Evolutionary conservation across 1,139 yeast species (phyloP).

Genomic region (Hyphopichia wangnamkhiaoensis): DNA sequence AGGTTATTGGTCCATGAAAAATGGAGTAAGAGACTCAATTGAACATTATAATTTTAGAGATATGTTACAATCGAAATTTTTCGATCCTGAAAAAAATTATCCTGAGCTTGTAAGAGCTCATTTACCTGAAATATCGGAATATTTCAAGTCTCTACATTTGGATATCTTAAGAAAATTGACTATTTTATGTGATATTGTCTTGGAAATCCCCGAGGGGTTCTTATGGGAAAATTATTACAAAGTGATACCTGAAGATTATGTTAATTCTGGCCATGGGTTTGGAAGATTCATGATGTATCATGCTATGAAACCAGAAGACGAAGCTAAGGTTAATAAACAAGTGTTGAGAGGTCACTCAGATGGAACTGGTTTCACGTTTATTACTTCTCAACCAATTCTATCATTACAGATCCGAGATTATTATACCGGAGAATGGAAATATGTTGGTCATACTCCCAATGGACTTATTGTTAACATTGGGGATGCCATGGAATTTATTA

Average conservation of each 20-base stretch:
- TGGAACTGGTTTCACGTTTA: constrained; percentile 28
- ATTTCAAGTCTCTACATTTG: constrained; percentile 25
- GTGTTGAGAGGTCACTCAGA: constrained; percentile 28
- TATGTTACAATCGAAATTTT: constrained; percentile 24
- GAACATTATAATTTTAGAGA: constrained; percentile 28
- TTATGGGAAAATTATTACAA: constrained; percentile 33
- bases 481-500: constrained; percentile 30
- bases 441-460: constrained; percentile 27
- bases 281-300: constrained; percentile 37
- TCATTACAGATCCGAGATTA: constrained; percentile 29
- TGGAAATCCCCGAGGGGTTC: constrained; percentile 33
- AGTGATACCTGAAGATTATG: constrained; percentile 19
- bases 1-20: constrained; percentile 34
- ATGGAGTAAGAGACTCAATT: constrained; percentile 30
- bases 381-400: constrained; percentile 31
- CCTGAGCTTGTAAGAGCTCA: constrained; percentile 32
- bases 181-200: constrained; percentile 28
- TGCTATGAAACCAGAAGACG: constrained; percentile 27
- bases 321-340: constrained; percentile 15
- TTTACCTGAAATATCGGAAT: constrained; percentile 26
- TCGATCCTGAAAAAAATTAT: constrained; percentile 18
- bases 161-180: constrained; percentile 25
- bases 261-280: constrained; percentile 31
- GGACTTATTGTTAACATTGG: constrained; percentile 29
- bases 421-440: constrained; percentile 27